These are phyloP conservation scores for Tetradesmus obliquus DNA, from an alignment of 139 green algal species.

Conservation along the genomic window DNA sequence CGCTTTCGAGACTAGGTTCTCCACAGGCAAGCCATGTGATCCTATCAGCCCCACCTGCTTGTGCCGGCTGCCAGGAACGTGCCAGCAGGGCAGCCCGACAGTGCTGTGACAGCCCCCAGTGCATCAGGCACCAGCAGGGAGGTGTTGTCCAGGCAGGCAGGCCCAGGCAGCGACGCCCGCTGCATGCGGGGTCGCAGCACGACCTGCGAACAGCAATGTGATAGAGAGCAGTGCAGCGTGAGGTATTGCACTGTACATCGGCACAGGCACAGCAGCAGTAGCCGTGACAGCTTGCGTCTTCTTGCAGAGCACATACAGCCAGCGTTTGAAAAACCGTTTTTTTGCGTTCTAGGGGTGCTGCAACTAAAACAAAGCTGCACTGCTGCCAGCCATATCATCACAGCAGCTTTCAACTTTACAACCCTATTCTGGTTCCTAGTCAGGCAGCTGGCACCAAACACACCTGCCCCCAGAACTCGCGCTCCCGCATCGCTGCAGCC, in stretches of 20 bases:
- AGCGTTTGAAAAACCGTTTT: too few species aligned
- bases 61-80: slow-evolving; percentile 61
- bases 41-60: neutral
- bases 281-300: neutral
- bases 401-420: neutral
- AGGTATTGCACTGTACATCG: too few species aligned
- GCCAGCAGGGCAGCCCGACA: slow-evolving; percentile 49
- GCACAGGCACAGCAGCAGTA: neutral
- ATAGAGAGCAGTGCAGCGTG: neutral
- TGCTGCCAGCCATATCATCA: neutral
- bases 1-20: too few species aligned
- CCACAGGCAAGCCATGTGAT: too few species aligned
- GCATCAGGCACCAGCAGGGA: slow-evolving; percentile 45
- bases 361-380: too few species aligned
- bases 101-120: slow-evolving; percentile 51
- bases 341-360: too few species aligned
- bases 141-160: neutral
- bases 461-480: slow-evolving; percentile 51
- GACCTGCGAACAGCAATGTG: neutral
- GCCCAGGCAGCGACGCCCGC: neutral
- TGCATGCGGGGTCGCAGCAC: slow-evolving; percentile 4
- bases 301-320: too few species aligned
- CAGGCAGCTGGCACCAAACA: neutral
- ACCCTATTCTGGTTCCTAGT: too few species aligned
- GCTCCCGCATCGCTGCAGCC: slow-evolving; percentile 47